Evolutionary conservation across 2,329 filamentous ascomycete species (phyloP).

Genomic region (Cyphellophora europaea): DNA sequence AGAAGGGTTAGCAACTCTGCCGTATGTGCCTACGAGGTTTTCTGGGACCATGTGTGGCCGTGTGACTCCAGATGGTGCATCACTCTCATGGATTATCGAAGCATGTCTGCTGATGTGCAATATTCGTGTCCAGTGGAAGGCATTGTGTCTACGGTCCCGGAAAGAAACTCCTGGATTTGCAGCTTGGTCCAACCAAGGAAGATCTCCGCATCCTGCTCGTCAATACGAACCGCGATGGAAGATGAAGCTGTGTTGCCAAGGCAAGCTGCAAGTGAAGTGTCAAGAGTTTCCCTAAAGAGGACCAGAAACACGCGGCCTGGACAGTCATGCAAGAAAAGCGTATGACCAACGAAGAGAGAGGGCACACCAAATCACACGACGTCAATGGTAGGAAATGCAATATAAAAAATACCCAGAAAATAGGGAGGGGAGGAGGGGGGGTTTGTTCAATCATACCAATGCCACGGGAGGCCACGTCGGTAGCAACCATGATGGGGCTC

Average conservation of each 20-base stretch:
- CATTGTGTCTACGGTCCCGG: slow-evolving; percentile 52
- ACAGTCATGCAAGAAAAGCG: slow-evolving; percentile 86
- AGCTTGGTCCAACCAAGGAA: slow-evolving; percentile 73
- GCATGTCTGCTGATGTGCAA: slow-evolving; percentile 16
- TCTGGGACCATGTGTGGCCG: slow-evolving; percentile 47
- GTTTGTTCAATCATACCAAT: slow-evolving; percentile 88
- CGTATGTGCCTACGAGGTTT: slow-evolving; percentile 38
- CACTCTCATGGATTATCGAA: slow-evolving; percentile 46
- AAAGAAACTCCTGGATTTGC: slow-evolving; percentile 60
- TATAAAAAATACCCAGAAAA: slow-evolving; percentile 25
- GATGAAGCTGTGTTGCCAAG: slow-evolving; percentile 13
- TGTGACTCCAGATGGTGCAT: slow-evolving; percentile 50
- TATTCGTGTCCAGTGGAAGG: slow-evolving; percentile 34
- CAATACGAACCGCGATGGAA: slow-evolving; percentile 11
- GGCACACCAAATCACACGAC: slow-evolving; percentile 55
- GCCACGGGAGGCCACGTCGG: slow-evolving; percentile 98
- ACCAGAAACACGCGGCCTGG: slow-evolving; percentile 71
- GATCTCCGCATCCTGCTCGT: slow-evolving; percentile 27
- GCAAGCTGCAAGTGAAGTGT: slow-evolving; percentile 42
- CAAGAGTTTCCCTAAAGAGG: slow-evolving; percentile 77
- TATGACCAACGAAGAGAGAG: slow-evolving; percentile 85
- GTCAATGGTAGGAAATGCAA: slow-evolving; percentile 34
- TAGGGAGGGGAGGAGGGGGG: slow-evolving; percentile 28
- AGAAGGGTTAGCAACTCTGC: slow-evolving; percentile 64
- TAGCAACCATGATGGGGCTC: slow-evolving; percentile 99